Evolutionary conservation across 257 asterid species (phyloP), one percentile per base, ranked within the genome.

Genomic region (Nyctanthes arbortristis): DNA sequence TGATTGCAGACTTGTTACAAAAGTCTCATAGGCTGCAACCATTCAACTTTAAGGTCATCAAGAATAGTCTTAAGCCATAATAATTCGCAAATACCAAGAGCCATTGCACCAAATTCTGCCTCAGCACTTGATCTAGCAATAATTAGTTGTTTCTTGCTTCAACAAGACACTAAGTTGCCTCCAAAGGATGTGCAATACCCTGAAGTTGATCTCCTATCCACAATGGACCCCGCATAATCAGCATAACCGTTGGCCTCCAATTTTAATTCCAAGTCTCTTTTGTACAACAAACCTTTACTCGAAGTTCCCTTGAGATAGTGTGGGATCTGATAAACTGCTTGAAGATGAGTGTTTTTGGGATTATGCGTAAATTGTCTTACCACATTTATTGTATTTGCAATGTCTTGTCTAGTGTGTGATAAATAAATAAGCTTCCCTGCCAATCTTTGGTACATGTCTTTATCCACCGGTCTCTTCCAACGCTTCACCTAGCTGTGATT

Each of bases 91-190:
- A 35, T 35, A 10, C 67, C 67, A 4, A 31, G 67, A 22, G 67
- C 67, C 67, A 62, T 33, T 1, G 67, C 24, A 31, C 49, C n/a
- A 20, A 33, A 62, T 62, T 62, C 29, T 35, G 67, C 7, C 33
- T 62, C 67, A 12, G 55, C 20, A 43, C n/a, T n/a, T 9, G 55
- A 43, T 22, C 55, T 43, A 12, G 55, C 16, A 3, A 43, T 22
- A 43, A 43, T 22, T 2, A 12, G 3, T 43, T 43, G 43, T 12
- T 12, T 36, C 55, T 43, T 43, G 5, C 14, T 43, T 43, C 55
- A 22, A 4, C 55, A 43, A 43, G 16, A 12, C 16, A 13, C 16
- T 3, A 43, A 22, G 18, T 43, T 1, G 13, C 20, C 5, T 43
- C 55, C 55, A 10, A 43, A 6, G 18, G 18, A 43, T 16, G 55